Conservation (phyloP, 768 basidiomycete species). For the Ramaria rubella region DNA sequence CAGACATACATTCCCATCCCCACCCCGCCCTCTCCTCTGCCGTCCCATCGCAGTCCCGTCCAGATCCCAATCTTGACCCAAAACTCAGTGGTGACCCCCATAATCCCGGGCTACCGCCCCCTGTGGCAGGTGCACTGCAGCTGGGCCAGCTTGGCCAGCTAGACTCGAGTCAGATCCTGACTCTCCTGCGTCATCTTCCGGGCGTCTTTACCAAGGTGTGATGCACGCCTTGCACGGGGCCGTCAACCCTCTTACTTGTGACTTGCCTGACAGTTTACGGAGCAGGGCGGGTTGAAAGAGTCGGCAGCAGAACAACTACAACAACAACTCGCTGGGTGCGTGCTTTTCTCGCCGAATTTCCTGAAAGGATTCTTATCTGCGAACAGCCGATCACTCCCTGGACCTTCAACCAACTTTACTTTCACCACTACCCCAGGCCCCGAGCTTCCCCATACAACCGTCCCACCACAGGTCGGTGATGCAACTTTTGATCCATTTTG, state of each 20-base stretch:
- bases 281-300: slow-evolving; percentile 48
- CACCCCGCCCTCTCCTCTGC: background rate
- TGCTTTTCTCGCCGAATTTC: slow-evolving; percentile 23
- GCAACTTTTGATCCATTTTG: slow-evolving; percentile 19
- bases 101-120: background rate
- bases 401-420: slow-evolving; percentile 8
- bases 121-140: background rate
- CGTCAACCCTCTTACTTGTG: slow-evolving; percentile 27
- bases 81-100: slow-evolving; percentile 1
- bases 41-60: background rate
- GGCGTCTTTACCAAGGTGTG: slow-evolving; percentile 50
- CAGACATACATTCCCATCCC: slow-evolving; percentile 8
- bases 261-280: slow-evolving; percentile 33
- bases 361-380: slow-evolving; percentile 17
- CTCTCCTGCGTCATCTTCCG: slow-evolving; percentile 50
- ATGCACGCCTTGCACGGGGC: slow-evolving; percentile 15
- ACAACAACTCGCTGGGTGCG: slow-evolving; percentile 39
- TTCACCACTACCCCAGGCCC: slow-evolving; percentile 63
- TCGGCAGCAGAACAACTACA: slow-evolving; percentile 53
- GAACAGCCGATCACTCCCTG: background rate
- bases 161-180: slow-evolving; percentile 53
- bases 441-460: slow-evolving; percentile 41
- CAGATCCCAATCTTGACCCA: slow-evolving; percentile 7
- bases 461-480: slow-evolving; percentile 2
- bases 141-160: slow-evolving; percentile 18